Evolutionary conservation across 352 stramenopile species (phyloP).

Genomic region (Globisporangium perplexum): DNA sequence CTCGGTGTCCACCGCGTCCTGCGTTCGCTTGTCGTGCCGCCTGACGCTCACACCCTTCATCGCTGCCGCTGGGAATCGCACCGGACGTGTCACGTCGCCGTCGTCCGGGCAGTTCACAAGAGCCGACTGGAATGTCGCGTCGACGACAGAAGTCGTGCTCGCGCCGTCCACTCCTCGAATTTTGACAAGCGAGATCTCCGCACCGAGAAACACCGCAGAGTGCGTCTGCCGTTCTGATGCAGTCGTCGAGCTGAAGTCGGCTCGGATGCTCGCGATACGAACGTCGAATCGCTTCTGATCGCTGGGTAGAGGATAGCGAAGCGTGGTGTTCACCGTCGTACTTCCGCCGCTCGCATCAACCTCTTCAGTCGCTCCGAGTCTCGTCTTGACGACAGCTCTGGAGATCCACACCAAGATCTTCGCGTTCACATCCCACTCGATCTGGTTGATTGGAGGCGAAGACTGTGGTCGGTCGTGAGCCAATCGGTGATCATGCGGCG

Average conservation of each 20-base stretch:
- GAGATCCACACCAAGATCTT: slow-evolving; percentile 7
- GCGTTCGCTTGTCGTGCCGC: slow-evolving; percentile 16
- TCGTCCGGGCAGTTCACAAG: slow-evolving; percentile 12
- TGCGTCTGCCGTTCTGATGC: slow-evolving; percentile 4
- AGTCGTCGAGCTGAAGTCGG: slow-evolving; percentile 3
- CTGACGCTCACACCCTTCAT: slow-evolving; percentile 20
- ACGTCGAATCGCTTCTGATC: slow-evolving; percentile 5
- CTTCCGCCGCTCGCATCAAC: slow-evolving; percentile 1
- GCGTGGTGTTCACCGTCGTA: slow-evolving; percentile 5
- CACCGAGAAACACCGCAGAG: slow-evolving; percentile 10
- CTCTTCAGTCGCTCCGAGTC: slow-evolving; percentile 4
- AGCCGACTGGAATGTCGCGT: slow-evolving; percentile 9
- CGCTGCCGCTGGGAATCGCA: slow-evolving; percentile 5
- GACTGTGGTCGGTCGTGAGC: background rate
- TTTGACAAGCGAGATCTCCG: slow-evolving; percentile 7
- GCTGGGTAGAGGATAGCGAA: background rate
- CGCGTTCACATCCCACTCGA: slow-evolving; percentile 4
- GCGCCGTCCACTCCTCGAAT: background rate
- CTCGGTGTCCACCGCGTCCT: slow-evolving; percentile 19
- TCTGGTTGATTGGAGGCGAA: background rate
- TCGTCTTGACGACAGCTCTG: slow-evolving; percentile 4
- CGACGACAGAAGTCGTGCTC: background rate
- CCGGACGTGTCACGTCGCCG: background rate
- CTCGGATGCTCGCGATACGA: slow-evolving; percentile 3
- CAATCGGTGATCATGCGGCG: background rate